Evolutionary conservation across 2,329 filamentous ascomycete genomes (phyloP), one percentile per base, ranked within the genome.

Genomic region (Xylaria sp.): DNA sequence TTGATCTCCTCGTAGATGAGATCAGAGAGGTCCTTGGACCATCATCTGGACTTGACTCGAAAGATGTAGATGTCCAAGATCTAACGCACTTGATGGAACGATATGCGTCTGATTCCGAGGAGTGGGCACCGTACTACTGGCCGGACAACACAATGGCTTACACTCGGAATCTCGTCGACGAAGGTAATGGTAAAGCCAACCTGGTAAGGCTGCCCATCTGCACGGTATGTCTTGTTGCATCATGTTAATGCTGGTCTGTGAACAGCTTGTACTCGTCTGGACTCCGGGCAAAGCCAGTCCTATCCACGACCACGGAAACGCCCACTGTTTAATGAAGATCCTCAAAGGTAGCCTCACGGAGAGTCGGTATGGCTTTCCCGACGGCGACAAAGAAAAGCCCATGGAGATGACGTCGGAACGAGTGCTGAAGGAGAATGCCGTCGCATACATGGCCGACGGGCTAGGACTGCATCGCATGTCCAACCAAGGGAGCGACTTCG

Each of bases 251-350:
- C 5, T 21, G 59, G n/a, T n/a, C 42, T 50, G 18, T 55, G 54
- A 75, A 60, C 79, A 95, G 92, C 87, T 97, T 70, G 88, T 97
- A 57, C 88, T 97, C 48, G 94, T 97, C 47, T 98, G 94, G 94
- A 91, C 90, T 18, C 94, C 94, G 0, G 92, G 92, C 60, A 93
- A 93, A 81, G 88, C 88, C 44, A 95, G 92, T 75, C 91, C 92
- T 12, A 93, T 98, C 77, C 94, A 98, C 78, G 94, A 98, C 79
- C 92, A 93, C 80, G 91, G 91, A 77, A 93, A 95, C 70, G 93
- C 94, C 47, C 94, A 97, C 79, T 98, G 94, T 81, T 84, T 97
- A 74, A 97, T 97, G 93, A 97, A 91, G 84, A 90, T 95, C 72
- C 86, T 97, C 71, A 90, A 89, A 74, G 94, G 94, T 54, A 87